Evolutionary conservation across 345 rosid genomes (phyloP).

Genomic region (Cardamine chenopodiifolia): DNA sequence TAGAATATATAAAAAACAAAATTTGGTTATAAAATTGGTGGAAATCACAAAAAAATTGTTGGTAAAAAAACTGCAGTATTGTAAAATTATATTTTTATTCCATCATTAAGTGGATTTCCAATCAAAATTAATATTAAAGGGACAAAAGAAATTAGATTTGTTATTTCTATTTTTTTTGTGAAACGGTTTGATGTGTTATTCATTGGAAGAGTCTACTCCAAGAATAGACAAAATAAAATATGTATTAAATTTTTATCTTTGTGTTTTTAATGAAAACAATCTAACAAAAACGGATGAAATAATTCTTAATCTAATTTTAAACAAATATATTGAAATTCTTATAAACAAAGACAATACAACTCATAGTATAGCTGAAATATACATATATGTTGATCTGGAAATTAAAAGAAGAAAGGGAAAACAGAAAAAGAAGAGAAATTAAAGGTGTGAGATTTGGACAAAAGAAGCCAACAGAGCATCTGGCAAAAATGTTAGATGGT

Average conservation of each 20-base stretch:
- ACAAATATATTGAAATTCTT: background rate
- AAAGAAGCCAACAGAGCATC: slow-evolving; percentile 36
- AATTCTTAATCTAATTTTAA: no score
- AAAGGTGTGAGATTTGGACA: slow-evolving; percentile 35
- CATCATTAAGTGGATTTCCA: background rate
- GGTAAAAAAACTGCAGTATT: background rate
- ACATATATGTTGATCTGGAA: background rate
- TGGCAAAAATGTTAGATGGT: slow-evolving; percentile 41
- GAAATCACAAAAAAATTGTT: background rate
- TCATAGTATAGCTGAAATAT: slow-evolving; percentile 1
- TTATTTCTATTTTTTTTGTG: background rate
- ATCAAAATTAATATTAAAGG: background rate
- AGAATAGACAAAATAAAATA: background rate
- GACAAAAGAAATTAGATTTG: background rate
- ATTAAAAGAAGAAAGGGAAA: background rate
- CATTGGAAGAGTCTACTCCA: background rate
- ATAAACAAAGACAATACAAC: background rate
- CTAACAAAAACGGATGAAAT: background rate
- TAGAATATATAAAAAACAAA: background rate
- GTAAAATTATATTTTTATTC: background rate
- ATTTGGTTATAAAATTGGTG: background rate
- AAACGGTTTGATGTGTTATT: background rate
- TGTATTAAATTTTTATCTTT: background rate
- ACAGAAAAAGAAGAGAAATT: background rate
- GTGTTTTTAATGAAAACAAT: background rate